Percentiles rank a stretch among this genome's conserved stretches.
Evolutionary conservation across 192 early-diverging fungal genomes (phyloP).

Genomic region (Coemansia sp.): DNA sequence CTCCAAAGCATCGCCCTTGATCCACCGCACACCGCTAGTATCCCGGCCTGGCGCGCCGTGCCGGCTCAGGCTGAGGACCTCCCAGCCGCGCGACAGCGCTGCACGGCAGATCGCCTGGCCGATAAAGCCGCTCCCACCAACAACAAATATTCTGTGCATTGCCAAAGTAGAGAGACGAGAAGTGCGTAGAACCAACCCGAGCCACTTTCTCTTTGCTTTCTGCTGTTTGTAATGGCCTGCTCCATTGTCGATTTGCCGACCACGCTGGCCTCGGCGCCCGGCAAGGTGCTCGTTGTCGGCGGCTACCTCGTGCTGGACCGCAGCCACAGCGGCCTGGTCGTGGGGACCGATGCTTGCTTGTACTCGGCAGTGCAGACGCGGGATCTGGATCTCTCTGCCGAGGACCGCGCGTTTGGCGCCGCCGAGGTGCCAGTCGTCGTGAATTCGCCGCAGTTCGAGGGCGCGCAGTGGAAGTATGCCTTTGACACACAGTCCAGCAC

Average conservation of each 20-base stretch:
- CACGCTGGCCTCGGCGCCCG: slow-evolving; percentile 81
- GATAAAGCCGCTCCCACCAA: slow-evolving; percentile 58
- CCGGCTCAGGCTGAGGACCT: slow-evolving; percentile 51
- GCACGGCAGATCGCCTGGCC: slow-evolving; percentile 50
- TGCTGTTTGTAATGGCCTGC: slow-evolving; percentile 1
- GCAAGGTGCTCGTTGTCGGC: slow-evolving; percentile 89
- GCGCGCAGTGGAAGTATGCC: slow-evolving; percentile 73
- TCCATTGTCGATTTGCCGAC: background rate
- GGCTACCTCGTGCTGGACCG: slow-evolving; percentile 93
- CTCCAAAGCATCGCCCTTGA: slow-evolving; percentile 56
- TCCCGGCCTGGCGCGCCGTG: slow-evolving; percentile 32
- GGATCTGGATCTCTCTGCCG: background rate
- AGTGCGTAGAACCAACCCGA: background rate
- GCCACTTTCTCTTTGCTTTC: no score
- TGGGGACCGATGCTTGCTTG: slow-evolving; percentile 81
- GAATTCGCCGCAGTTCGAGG: slow-evolving; percentile 79
- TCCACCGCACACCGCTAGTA: slow-evolving; percentile 37
- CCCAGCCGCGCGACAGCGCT: slow-evolving; percentile 43
- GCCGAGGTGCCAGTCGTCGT: slow-evolving; percentile 49
- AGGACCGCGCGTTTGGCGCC: background rate
- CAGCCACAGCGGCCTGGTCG: slow-evolving; percentile 70
- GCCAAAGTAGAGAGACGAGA: no score
- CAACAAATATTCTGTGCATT: slow-evolving; percentile 51
- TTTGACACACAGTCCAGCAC: slow-evolving; percentile 10
- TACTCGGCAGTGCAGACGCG: slow-evolving; percentile 59